Evolutionary conservation across 192 early-diverging fungal genomes (phyloP).

Genomic region (Backusella parvicylindrica): DNA sequence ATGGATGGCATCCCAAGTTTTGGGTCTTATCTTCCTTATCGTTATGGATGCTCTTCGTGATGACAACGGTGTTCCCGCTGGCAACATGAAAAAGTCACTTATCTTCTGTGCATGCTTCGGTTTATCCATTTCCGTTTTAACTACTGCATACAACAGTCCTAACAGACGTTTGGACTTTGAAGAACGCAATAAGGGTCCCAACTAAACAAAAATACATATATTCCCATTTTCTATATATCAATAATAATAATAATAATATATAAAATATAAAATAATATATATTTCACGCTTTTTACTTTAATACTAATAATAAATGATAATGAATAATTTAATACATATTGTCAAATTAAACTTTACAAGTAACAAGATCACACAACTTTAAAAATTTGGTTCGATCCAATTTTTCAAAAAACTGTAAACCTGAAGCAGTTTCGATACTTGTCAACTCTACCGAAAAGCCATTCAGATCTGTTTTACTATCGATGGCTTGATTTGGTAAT

Average conservation of each 20-base stretch:
- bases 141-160: constrained; percentile 23
- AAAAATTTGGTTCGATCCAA: constrained; percentile 3
- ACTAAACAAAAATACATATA: background rate
- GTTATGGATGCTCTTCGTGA: constrained; percentile 21
- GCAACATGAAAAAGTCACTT: constrained; percentile 22
- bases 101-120: constrained; percentile 23
- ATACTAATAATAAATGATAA: background rate
- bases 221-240: background rate
- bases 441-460: constrained; percentile 66
- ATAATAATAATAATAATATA: background rate
- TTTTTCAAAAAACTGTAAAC: constrained; percentile 56
- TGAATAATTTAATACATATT: background rate
- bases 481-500: constrained; percentile 74
- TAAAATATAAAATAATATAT: background rate
- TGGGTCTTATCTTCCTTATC: constrained; percentile 29
- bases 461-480: constrained; percentile 51
- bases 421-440: constrained; percentile 62
- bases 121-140: background rate
- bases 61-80: constrained; percentile 18
- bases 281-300: background rate
- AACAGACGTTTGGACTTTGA: constrained; percentile 33
- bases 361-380: constrained; percentile 7
- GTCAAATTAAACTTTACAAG: constrained; percentile 4
- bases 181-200: background rate
- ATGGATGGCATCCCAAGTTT: constrained; percentile 26